Conservation (phyloP, 2,329 filamentous ascomycete genomes). For the Dothidotthia symphoricarpi region DNA sequence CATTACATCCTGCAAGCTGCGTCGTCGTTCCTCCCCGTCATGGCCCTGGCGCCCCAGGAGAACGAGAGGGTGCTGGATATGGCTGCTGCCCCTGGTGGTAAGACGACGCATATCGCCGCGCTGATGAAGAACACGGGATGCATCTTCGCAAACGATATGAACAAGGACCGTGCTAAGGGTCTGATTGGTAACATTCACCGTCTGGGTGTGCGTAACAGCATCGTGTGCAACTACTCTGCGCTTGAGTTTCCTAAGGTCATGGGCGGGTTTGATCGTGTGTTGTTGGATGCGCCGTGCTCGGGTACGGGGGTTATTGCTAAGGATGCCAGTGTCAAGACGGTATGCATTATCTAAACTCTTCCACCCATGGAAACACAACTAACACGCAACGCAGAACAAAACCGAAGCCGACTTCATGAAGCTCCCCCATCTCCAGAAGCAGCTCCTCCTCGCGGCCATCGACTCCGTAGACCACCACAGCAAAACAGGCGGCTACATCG, state of each 20-base stretch:
- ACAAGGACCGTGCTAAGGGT: slow-evolving; percentile 90
- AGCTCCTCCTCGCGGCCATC: slow-evolving; percentile 87
- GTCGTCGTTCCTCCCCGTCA: slow-evolving; percentile 93
- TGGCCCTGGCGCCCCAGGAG: slow-evolving; percentile 93
- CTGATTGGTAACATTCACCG: slow-evolving; percentile 95
- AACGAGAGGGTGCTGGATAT: slow-evolving; percentile 89
- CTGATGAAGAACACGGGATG: slow-evolving; percentile 97
- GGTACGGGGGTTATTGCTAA: slow-evolving; percentile 98
- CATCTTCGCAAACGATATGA: slow-evolving; percentile 95
- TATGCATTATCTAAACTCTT: not conserved
- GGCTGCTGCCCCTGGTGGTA: slow-evolving; percentile 93
- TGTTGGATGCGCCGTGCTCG: slow-evolving; percentile 93
- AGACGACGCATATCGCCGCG: slow-evolving; percentile 93
- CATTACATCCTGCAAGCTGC: slow-evolving; percentile 98
- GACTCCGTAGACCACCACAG: slow-evolving; percentile 89
- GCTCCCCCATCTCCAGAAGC: slow-evolving; percentile 91
- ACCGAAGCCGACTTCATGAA: slow-evolving; percentile 91
- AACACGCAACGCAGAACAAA: slow-evolving; percentile 62
- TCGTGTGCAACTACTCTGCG: slow-evolving; percentile 94
- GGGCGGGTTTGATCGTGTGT: slow-evolving; percentile 90
- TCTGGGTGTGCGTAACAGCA: slow-evolving; percentile 85
- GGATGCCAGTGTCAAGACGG: slow-evolving; percentile 90
- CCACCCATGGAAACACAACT: not conserved
- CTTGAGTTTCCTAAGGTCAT: slow-evolving; percentile 92
- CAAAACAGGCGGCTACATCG: slow-evolving; percentile 91